Conservation (phyloP, 495 filamentous ascomycete species). For the Hypoxylon intermedium region DNA sequence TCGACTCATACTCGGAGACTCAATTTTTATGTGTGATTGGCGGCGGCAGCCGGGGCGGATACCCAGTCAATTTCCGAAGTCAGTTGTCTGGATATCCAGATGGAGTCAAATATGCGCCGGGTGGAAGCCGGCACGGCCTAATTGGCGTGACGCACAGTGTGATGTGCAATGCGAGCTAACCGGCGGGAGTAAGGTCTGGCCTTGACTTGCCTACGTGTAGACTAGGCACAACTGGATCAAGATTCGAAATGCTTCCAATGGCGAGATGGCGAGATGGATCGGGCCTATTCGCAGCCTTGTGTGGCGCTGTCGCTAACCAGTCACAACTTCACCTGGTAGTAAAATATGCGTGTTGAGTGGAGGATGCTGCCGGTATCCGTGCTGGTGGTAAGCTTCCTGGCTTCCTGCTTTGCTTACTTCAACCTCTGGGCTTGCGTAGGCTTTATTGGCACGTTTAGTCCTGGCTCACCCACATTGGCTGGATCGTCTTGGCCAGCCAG, state of each 20-base stretch:
- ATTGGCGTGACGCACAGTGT: slow-evolving; percentile 4
- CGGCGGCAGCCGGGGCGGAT: slow-evolving; percentile 3
- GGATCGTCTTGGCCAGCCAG: slow-evolving; percentile 25
- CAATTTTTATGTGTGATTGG: slow-evolving; percentile 15
- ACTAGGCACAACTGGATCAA: slow-evolving; percentile 7
- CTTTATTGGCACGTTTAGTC: slow-evolving; percentile 34
- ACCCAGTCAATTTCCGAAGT: slow-evolving; percentile 27
- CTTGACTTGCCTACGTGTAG: slow-evolving; percentile 20
- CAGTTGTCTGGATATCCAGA: slow-evolving; percentile 19
- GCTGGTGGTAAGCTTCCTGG: slow-evolving; percentile 9
- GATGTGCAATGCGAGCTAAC: slow-evolving; percentile 17
- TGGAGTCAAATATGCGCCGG: slow-evolving; percentile 18
- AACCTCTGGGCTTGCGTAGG: slow-evolving; percentile 26
- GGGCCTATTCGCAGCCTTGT: slow-evolving; percentile 39
- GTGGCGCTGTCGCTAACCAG: slow-evolving; percentile 24
- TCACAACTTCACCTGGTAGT: slow-evolving; percentile 8
- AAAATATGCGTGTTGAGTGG: slow-evolving; percentile 17
- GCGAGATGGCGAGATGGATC: slow-evolving; percentile 5
- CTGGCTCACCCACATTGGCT: slow-evolving; percentile 35
- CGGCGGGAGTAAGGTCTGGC: slow-evolving; percentile 16
- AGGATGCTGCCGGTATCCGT: slow-evolving; percentile 9
- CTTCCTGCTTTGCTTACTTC: slow-evolving; percentile 31
- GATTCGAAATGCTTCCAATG: slow-evolving; percentile 3
- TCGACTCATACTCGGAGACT: background rate
- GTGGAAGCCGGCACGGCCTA: slow-evolving; percentile 18